phyloP scores from a whole-genome alignment of 202 grass and related monocot species.

The Panicum virgatum region DNA sequence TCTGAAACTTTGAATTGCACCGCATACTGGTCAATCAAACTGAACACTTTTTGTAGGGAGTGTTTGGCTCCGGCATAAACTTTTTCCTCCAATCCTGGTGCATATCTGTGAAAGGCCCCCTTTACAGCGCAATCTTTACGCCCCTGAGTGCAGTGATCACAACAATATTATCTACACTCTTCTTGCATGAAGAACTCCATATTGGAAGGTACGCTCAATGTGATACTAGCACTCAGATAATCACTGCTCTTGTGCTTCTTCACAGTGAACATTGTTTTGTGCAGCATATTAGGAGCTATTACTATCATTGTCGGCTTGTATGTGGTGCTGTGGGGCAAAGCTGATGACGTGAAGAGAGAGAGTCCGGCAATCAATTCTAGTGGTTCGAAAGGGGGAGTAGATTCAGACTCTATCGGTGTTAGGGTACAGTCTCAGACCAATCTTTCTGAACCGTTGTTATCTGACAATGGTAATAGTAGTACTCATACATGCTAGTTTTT shows the following conservation, averaged over 20 bases:
- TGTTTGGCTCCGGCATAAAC: conserved; percentile 66
- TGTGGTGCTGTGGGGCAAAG: conserved; percentile 81
- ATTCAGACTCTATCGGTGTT: conserved; percentile 13
- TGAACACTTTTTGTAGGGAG: conserved; percentile 63
- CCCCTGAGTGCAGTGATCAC: conserved; percentile 52
- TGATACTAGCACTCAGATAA: background rate
- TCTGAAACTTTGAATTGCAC: background rate
- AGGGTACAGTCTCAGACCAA: background rate
- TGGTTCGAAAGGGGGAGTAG: conserved; percentile 22
- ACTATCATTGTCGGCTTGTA: conserved; percentile 63
- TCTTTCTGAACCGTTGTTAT: conserved; percentile 50
- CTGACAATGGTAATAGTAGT: background rate
- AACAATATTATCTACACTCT: conserved; percentile 10
- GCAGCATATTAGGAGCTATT: conserved; percentile 63
- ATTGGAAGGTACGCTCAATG: conserved; percentile 57
- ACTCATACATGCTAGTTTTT: background rate
- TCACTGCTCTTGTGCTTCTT: background rate
- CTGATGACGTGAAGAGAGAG: conserved; percentile 38
- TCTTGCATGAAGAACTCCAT: conserved; percentile 69
- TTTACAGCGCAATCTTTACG: conserved; percentile 68
- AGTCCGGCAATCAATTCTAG: background rate
- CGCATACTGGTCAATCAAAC: background rate
- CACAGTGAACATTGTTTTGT: background rate
- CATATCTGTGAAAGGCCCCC: conserved; percentile 71
- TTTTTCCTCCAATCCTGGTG: conserved; percentile 84